These are phyloP conservation scores for Rhodotorula sp. DNA, from an alignment of 1,284 basidiomycete genomes.

Conservation along the genomic window DNA sequence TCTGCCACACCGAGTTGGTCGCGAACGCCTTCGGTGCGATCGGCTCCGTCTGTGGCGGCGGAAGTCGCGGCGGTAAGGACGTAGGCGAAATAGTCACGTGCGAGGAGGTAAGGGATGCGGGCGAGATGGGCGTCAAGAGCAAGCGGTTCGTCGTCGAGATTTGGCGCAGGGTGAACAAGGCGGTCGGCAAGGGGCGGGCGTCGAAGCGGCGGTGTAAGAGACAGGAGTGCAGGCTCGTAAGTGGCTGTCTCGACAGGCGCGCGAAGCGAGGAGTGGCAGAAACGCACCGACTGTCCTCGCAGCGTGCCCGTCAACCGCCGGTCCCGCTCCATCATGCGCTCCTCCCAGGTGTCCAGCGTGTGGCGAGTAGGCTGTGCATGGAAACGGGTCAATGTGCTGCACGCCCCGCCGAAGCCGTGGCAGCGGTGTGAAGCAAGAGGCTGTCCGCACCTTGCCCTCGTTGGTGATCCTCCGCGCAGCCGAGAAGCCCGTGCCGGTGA, in stretches of 20 bases:
- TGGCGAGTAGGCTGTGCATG: constrained; percentile 72
- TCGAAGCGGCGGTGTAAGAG: too few relatives aligned
- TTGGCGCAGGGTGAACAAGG: neutral
- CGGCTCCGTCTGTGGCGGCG: constrained; percentile 63
- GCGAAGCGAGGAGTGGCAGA: neutral
- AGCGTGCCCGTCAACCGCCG: constrained; percentile 79
- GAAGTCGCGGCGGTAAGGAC: constrained; percentile 3
- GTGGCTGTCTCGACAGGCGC: too few relatives aligned
- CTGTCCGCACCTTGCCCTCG: constrained; percentile 74
- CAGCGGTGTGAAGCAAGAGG: too few relatives aligned
- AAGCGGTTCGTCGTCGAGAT: neutral
- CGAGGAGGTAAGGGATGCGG: neutral
- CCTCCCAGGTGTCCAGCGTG: constrained; percentile 81
- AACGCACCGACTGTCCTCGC: constrained; percentile 77
- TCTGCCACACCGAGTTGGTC: constrained; percentile 75
- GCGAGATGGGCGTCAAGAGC: too few relatives aligned
- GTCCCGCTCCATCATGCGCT: constrained; percentile 93
- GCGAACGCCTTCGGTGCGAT: constrained; percentile 71
- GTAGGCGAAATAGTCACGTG: neutral
- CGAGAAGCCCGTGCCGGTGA: constrained; percentile 80
- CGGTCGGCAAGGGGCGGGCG: neutral
- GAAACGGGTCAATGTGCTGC: constrained; percentile 1
- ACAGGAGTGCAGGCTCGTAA: too few relatives aligned
- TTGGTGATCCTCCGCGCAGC: constrained; percentile 75
- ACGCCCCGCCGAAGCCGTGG: neutral